Evolutionary conservation across 345 rosid genomes (phyloP), one percentile per base, ranked within the genome.

Genomic region (Populus euphratica): DNA sequence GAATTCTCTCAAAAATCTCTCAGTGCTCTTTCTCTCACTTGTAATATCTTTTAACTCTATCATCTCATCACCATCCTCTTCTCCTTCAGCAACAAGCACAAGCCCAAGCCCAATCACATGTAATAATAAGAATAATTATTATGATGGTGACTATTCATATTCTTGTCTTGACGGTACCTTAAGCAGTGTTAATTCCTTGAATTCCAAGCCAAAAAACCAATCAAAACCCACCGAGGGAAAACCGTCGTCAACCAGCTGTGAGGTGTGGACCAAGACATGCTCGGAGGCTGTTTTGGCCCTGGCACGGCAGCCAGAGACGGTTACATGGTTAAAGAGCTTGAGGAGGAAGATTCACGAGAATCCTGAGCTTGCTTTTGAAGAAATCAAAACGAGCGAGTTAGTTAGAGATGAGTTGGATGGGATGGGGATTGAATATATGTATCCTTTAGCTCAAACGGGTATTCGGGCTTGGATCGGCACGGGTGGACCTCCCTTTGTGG

Each of bases 241-340:
- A 5, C 16, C 36, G 49, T 63, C 75, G 25, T 12, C 52, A 2
- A 14, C 81, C 35, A 69, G 59, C 44, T 83, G 85, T 44, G 47
- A 75, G 1, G 71, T 52, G 13, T 87, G 87, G 89, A 76, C 62
- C n/a, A 35, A 44, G 47, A 41, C 65, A 27, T 84, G 88, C 56
- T 86, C 88, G 11, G 82, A 84, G 25, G 77, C 69, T 63, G 83
- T 84, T n/a, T 25, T 90, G 63, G 72, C 20, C 68, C 72, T 88
- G 18, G 87, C 91, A 6, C 50, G 74, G 74, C 25, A 43, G 13
- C 85, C 87, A 2, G 90, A 88, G 77, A 86, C 80, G 72, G 93
- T 85, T 7, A 68, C 61, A 36, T 80, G 67, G 17, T 70, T 80
- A 71, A 63, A 62, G 10, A 64, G 6, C 27, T 41, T 75, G 16